phyloP scores from a whole-genome alignment of 495 filamentous ascomycete species.

The Penicillium alfredii region DNA sequence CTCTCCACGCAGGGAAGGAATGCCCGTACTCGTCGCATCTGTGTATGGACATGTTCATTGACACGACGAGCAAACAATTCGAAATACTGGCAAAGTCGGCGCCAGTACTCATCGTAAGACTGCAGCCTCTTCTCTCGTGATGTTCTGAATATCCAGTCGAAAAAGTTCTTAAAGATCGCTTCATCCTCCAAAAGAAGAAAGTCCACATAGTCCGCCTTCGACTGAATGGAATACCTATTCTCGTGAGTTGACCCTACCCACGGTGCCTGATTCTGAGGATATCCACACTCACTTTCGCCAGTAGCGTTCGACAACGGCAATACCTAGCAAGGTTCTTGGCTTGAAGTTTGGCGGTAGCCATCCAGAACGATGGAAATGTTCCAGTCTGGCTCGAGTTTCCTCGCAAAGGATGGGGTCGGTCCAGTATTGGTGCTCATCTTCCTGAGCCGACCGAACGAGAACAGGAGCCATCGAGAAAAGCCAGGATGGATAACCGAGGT shows the following conservation, averaged over 20 bases:
- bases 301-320: slow-evolving; percentile 23
- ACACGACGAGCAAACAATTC: slow-evolving; percentile 17
- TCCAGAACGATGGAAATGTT: slow-evolving; percentile 23
- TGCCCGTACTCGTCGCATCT: slow-evolving; percentile 24
- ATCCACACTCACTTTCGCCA: slow-evolving; percentile 21
- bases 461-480: slow-evolving; percentile 9
- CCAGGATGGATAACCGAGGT: slow-evolving; percentile 3
- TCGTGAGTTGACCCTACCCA: slow-evolving; percentile 8
- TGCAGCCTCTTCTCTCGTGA: slow-evolving; percentile 21
- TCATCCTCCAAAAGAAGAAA: slow-evolving; percentile 21
- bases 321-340: slow-evolving; percentile 20
- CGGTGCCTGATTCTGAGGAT: not conserved
- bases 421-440: slow-evolving; percentile 25
- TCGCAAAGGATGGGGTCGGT: slow-evolving; percentile 29
- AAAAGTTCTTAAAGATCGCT: slow-evolving; percentile 28
- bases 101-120: slow-evolving; percentile 28
- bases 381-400: slow-evolving; percentile 25
- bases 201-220: slow-evolving; percentile 21
- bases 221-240: slow-evolving; percentile 28
- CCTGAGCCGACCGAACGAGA: slow-evolving; percentile 13
- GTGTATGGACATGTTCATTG: slow-evolving; percentile 13
- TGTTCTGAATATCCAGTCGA: slow-evolving; percentile 27
- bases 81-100: slow-evolving; percentile 23
- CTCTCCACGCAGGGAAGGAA: not conserved
- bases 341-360: slow-evolving; percentile 30